Percentiles rank a stretch among this genome's conserved stretches.
Evolutionary conservation across 1,284 basidiomycete genomes (phyloP).

Genomic region (Pyrrhoderma noxium): DNA sequence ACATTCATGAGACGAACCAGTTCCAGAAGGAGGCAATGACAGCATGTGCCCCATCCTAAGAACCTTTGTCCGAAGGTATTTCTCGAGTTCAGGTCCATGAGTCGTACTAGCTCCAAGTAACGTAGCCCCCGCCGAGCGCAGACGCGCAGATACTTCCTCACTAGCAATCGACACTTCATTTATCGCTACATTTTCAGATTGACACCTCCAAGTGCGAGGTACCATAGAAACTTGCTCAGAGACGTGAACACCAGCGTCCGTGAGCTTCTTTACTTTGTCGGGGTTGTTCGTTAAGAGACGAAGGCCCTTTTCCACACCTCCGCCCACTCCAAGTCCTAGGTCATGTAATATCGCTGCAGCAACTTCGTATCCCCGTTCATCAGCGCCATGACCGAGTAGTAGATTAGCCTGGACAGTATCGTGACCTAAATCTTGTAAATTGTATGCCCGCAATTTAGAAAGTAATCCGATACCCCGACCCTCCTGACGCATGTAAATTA

Average conservation of each 20-base stretch:
- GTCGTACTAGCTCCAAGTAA: conserved; percentile 80
- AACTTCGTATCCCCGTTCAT: conserved; percentile 90
- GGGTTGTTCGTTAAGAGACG: conserved; percentile 96
- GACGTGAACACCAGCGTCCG: conserved; percentile 77
- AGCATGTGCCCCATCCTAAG: conserved; percentile 95
- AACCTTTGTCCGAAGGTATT: conserved; percentile 94
- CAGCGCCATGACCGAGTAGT: conserved; percentile 90
- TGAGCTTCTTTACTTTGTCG: conserved; percentile 88
- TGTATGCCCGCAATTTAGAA: conserved; percentile 97
- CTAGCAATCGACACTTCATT: conserved; percentile 18
- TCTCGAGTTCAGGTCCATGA: conserved; percentile 84
- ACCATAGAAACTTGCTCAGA: conserved; percentile 91
- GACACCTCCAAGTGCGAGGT: conserved; percentile 76
- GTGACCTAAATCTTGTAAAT: conserved; percentile 95
- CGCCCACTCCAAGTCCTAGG: conserved; percentile 49
- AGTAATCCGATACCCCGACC: conserved; percentile 97
- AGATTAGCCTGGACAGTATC: conserved; percentile 98
- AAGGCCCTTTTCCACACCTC: conserved; percentile 48
- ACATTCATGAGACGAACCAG: too few relatives aligned
- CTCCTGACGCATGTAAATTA: conserved; percentile 96
- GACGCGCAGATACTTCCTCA: conserved; percentile 26
- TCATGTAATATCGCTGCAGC: conserved; percentile 88
- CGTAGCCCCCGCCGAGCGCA: conserved; percentile 57
- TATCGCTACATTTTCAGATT: conserved; percentile 9
- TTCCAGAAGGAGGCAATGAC: conserved; percentile 37